Evolutionary conservation across 106 monocot genomes (phyloP), one percentile per base, ranked within the genome.

Genomic region (Allium sativum): DNA sequence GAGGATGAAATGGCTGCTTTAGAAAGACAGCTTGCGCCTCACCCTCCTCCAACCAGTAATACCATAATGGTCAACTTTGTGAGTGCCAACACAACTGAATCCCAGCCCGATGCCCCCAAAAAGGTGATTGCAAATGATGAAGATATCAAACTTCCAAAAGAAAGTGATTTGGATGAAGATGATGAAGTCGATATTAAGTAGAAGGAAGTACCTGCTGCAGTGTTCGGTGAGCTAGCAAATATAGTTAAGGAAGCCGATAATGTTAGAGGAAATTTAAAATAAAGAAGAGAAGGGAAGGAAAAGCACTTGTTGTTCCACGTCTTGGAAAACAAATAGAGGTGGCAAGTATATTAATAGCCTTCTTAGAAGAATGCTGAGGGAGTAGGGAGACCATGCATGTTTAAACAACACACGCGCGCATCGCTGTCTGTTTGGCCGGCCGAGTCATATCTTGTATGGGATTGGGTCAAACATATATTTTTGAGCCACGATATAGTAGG

Each of bases 81-180:
- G 8, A 91, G 91, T 61, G 91, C 91, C 45, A 87, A 84, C 41
- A 79, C 78, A 8, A 76, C 74, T 13, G 84, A 87, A 57, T 75
- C 70, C 40, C 76, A 82, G 63, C 19, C 86, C 66, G 84, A 93
- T 68, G 64, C 65, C 53, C 60, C 69, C 19, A 78, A 48, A 59
- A 79, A 67, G 15, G 53, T 77, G 3, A 73, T 61, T 13, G 31
- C 31, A 31, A 90, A 90, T 63, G 59, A 60, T 0, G 96, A 98
- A 62, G 96, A 98, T 53, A 98, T 98, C 21, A 91, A 98, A 3
- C 69, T 98, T 61, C 96, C 96, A 0, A 89, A 94, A 14, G 94
- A 86, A 40, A 84, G 81, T 17, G 82, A 79, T 18, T 63, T 56
- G 15, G 20, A 21, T 0, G 89, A 89, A 5, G 85, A 81, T 44